These are phyloP conservation scores for Erysiphe pulchra DNA, from an alignment of 2,329 filamentous ascomycete genomes.

Conservation along the genomic window DNA sequence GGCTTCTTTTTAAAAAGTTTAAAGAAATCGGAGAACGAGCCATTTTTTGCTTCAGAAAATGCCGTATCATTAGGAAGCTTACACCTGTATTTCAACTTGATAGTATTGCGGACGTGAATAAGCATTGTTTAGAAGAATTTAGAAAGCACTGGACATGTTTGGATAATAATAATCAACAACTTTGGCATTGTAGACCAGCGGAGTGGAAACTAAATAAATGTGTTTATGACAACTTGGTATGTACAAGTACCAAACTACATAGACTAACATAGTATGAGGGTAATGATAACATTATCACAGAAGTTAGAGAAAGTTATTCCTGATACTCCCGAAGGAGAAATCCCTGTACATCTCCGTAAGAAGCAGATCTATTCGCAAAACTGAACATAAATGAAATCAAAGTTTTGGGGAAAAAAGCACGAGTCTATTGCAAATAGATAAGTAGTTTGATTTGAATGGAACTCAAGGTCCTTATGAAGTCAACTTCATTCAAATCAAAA, in stretches of 20 bases:
- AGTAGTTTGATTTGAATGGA: too few relatives aligned
- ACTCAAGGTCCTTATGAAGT: too few relatives aligned
- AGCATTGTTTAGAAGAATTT: constrained; percentile 77
- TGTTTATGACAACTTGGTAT: constrained; percentile 83
- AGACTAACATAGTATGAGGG: too few relatives aligned
- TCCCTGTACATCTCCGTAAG: constrained; percentile 47
- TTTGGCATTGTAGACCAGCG: constrained; percentile 76
- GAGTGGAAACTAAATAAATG: constrained; percentile 89
- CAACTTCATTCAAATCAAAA: too few relatives aligned
- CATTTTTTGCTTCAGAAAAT: too few relatives aligned
- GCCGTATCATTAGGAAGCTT: too few relatives aligned
- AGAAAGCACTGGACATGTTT: constrained; percentile 84
- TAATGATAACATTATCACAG: constrained; percentile 17
- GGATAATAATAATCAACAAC: constrained; percentile 91
- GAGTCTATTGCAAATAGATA: too few relatives aligned
- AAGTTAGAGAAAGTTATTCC: constrained; percentile 63
- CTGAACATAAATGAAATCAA: background rate
- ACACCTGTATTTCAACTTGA: background rate
- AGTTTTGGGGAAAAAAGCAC: too few relatives aligned
- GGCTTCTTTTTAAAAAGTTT: background rate
- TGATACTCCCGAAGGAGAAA: constrained; percentile 40
- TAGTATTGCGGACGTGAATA: constrained; percentile 87
- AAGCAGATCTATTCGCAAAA: constrained; percentile 23
- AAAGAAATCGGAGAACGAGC: too few relatives aligned
- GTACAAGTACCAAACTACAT: constrained; percentile 13